A percentile compares a stretch with the other conserved stretches of the same genome.
Evolutionary conservation across 2,329 filamentous ascomycete species (phyloP).

Genomic region (Ophiocordyceps sinensis): DNA sequence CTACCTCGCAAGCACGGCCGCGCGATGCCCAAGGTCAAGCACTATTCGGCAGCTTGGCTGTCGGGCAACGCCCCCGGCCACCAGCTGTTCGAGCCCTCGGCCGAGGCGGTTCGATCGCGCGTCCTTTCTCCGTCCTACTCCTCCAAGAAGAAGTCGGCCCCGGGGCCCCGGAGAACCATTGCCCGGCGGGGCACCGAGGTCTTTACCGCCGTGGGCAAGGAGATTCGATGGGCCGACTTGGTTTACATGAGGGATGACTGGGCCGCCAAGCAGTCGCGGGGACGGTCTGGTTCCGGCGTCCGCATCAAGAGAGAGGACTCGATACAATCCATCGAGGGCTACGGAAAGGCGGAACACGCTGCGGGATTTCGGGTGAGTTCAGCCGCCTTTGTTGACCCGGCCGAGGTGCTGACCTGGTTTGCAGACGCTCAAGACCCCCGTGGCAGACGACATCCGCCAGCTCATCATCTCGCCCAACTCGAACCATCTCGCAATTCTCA

Average conservation of each 20-base stretch:
- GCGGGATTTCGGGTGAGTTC: constrained; percentile 18
- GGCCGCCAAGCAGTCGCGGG: constrained; percentile 15
- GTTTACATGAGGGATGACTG: constrained; percentile 56
- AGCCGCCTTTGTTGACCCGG: not conserved
- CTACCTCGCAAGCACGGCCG: not conserved
- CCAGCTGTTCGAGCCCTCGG: constrained; percentile 52
- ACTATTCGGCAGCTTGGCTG: constrained; percentile 80
- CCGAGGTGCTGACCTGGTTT: constrained; percentile 2
- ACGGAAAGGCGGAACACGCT: constrained; percentile 12
- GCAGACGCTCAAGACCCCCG: constrained; percentile 61
- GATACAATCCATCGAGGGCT: constrained; percentile 18
- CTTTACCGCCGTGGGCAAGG: constrained; percentile 76
- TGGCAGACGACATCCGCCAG: constrained; percentile 72
- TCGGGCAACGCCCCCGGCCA: constrained; percentile 63
- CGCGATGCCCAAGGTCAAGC: constrained; percentile 71
- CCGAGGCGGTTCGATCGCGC: constrained; percentile 23
- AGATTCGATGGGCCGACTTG: constrained; percentile 85
- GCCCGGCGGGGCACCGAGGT: constrained; percentile 74
- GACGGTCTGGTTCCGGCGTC: constrained; percentile 15
- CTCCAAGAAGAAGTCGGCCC: constrained; percentile 26
- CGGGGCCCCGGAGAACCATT: constrained; percentile 50
- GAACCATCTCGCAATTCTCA: constrained; percentile 72
- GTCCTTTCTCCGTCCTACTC: constrained; percentile 22
- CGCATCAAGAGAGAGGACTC: constrained; percentile 36
- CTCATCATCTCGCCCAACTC: constrained; percentile 71